Evolutionary conservation across 202 grass and related monocot genomes (phyloP), one percentile per base, ranked within the genome.

Genomic region (Zizania palustris): DNA sequence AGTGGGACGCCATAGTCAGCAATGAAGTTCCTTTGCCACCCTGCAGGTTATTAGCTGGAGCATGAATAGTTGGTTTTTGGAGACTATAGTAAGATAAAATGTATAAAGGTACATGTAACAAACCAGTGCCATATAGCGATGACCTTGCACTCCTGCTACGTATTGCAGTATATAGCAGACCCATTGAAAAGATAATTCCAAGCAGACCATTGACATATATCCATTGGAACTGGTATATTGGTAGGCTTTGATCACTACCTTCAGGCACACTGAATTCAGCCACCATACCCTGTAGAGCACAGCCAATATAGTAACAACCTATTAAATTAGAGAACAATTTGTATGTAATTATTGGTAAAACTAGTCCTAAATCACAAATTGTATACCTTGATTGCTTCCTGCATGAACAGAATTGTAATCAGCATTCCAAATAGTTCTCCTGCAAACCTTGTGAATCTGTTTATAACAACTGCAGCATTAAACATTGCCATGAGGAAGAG

Each of bases 391-490:
- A 93, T 77, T 55, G 90, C 84, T 83, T 91, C 66, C 85, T 97
- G 85, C 59, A 89, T 72, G 80, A 97, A 97, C 43, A 93, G 65
- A 89, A 93, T 71, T 48, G 88, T 85, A 61, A 97, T 93, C 71
- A 93, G 72, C 90, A 97, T 91, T 77, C 93, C 93, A 49, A 97
- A 97, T 70, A 91, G 69, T 87, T 97, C 86, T 81, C 88, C 90
- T 6, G 93, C 67, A 72, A 97, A 79, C 73, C 90, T 97, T 80
- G 93, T 97, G 82, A 93, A 97, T 89, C 67, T 93, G 71, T 83
- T 97, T 53, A 97, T 84, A 67, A 93, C 38, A 59, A 43, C 80
- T 45, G 90, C 83, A 69, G 78, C 86, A 80, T 93, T 97, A 38
- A 85, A 89, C 65, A 85, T 85, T 48, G 93, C 81, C 60, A 93